Base-by-base conservation (phyloP, 1,284 basidiomycete species). In the Phellinidium pouzarii region DNA sequence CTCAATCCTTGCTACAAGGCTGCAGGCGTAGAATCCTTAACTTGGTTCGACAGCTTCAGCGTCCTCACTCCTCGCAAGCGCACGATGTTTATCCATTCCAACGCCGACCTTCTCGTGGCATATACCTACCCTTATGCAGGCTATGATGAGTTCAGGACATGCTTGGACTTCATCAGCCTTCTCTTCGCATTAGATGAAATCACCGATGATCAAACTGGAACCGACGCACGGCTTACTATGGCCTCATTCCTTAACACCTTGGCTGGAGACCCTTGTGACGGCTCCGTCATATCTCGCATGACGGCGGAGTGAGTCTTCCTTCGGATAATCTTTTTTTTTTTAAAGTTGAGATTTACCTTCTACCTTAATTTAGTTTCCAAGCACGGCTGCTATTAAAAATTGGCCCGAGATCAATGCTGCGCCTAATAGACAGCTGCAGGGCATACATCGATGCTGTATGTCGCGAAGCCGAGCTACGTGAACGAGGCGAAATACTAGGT, bases 111-210 rank as follows among this genome's bases (percentile, higher is more conserved):
- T 5, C 71, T 86, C 26, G 79, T 79, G 56, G 78, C 82, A 4
- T 77, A 77, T 61, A 77, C 73, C 3, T 86, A 82, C 61, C 74
- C 77, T 3, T 82, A 80, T 60, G 76, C 79, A 47, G 76, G 72
- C 25, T 71, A 72, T 55, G 78, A 82, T 50, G 70, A 77, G 60
- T 78, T 84, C 54, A 72, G 82, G 48, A 80, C 76, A 0, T 74
- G 71, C 41, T 82, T 79, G 59, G 82, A 85, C 65, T 81, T 82
- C 58, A 73, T 84, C 59, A 82, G 84, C 59, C 68, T 81, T 17
- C 72, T 86, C 19, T 85, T 84, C 65, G 79, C 82, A 41, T 71
- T 84, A 50, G 84, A 87, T 62, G 83, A 85, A 64, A 72, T 84
- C 56, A 84, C 79, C 61, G 82, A 86, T 60, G 81, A 83, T 49